Conservation (phyloP, 345 rosid species). For the Sapria himalayana region DNA sequence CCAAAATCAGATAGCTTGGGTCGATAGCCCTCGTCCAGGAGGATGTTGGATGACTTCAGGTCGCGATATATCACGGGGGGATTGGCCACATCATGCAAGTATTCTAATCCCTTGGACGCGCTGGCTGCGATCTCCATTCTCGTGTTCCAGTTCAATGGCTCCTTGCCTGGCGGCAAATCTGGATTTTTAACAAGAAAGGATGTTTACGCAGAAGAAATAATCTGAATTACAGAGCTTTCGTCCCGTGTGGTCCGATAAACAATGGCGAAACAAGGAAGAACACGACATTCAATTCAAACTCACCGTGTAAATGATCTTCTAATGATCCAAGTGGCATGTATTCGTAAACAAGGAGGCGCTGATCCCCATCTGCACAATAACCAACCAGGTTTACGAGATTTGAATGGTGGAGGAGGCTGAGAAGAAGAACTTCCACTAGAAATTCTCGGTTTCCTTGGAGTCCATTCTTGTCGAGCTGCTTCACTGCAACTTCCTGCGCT, state of each 20-base stretch:
- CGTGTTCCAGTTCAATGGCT: slow-evolving; percentile 84
- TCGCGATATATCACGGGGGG: slow-evolving; percentile 97
- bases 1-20: slow-evolving; percentile 96
- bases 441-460: slow-evolving; percentile 97
- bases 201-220: slow-evolving; percentile 3
- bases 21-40: slow-evolving; percentile 72
- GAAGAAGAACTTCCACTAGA: slow-evolving; percentile 94
- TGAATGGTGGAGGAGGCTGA: slow-evolving; percentile 82
- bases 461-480: slow-evolving; percentile 83
- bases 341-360: slow-evolving; percentile 88
- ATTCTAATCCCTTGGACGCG: slow-evolving; percentile 92
- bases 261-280: not conserved
- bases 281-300: slow-evolving; percentile 7
- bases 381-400: slow-evolving; percentile 93
- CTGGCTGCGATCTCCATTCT: slow-evolving; percentile 98
- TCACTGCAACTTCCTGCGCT: slow-evolving; percentile 81
- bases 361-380: slow-evolving; percentile 97
- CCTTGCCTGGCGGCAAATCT: slow-evolving; percentile 75
- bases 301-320: slow-evolving; percentile 98
- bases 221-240: not conserved
- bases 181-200: slow-evolving; percentile 1
- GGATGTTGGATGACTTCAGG: slow-evolving; percentile 85
- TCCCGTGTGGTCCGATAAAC: not conserved
- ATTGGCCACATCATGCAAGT: slow-evolving; percentile 84
- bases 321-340: slow-evolving; percentile 85